Evolutionary conservation across 257 asterid genomes (phyloP).

Genomic region (Nicotiana benthamiana): DNA sequence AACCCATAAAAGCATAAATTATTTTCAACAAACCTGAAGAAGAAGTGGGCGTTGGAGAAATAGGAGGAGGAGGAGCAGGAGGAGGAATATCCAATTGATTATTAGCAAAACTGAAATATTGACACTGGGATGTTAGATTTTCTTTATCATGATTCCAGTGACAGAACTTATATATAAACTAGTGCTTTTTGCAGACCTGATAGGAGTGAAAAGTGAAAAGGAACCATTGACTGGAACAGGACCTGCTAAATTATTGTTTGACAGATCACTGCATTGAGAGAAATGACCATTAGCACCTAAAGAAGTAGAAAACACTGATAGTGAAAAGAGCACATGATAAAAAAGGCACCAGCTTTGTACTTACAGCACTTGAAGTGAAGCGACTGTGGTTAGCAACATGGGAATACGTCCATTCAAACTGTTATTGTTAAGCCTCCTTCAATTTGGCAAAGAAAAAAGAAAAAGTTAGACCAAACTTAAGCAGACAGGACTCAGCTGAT

Average conservation of each 20-base stretch:
- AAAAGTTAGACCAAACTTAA: background rate
- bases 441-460: background rate
- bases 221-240: constrained; percentile 77
- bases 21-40: constrained; percentile 32
- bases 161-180: background rate
- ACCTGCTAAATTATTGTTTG: constrained; percentile 60
- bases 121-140: constrained; percentile 19
- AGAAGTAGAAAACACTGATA: constrained; percentile 3
- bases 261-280: constrained; percentile 76
- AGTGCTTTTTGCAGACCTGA: constrained; percentile 49
- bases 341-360: constrained; percentile 23
- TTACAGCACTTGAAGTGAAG: constrained; percentile 94
- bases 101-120: constrained; percentile 50
- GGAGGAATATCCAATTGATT: constrained; percentile 48
- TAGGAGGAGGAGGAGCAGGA: constrained; percentile 67
- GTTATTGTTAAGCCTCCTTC: constrained; percentile 98
- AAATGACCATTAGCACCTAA: constrained; percentile 8
- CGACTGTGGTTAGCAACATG: constrained; percentile 42
- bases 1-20: background rate
- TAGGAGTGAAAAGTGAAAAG: constrained; percentile 83
- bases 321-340: background rate
- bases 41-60: constrained; percentile 44
- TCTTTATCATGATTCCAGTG: constrained; percentile 9
- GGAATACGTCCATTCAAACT: constrained; percentile 74
- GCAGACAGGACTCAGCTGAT: background rate